Evolutionary conservation across 2,329 filamentous ascomycete genomes (phyloP).

Genomic region (Fusarium clavum): DNA sequence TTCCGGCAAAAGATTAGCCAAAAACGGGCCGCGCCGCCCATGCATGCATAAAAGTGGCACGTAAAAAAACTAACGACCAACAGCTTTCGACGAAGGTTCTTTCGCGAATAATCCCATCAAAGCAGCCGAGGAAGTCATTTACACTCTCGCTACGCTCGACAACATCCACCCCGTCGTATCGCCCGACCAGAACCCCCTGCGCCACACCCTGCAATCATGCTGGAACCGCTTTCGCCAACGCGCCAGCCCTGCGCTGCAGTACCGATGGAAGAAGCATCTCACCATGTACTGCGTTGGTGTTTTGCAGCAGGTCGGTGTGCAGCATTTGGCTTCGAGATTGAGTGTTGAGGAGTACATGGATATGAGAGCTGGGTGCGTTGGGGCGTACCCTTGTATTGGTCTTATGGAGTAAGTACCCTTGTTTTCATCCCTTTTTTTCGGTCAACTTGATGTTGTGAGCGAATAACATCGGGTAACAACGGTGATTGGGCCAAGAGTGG

Average conservation of each 20-base stretch:
- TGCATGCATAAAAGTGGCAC: slow-evolving; percentile 11
- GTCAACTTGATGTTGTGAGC: not conserved
- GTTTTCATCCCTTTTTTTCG: slow-evolving; percentile 2
- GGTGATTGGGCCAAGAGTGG: not conserved
- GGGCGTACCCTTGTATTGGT: slow-evolving; percentile 24
- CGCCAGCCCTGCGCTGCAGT: slow-evolving; percentile 19
- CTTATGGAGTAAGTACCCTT: slow-evolving; percentile 29
- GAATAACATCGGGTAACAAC: no score
- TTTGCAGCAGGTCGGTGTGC: slow-evolving; percentile 23
- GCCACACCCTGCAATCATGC: slow-evolving; percentile 26
- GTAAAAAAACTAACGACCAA: not conserved
- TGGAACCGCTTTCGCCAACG: slow-evolving; percentile 23
- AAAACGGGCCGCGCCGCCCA: slow-evolving; percentile 18
- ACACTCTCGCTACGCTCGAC: slow-evolving; percentile 25
- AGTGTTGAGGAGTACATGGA: slow-evolving; percentile 27
- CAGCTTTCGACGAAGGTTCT: slow-evolving; percentile 25
- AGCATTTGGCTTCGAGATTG: slow-evolving; percentile 2
- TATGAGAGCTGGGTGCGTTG: slow-evolving; percentile 29
- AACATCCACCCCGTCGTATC: slow-evolving; percentile 24
- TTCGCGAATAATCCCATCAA: slow-evolving; percentile 29
- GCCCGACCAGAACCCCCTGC: slow-evolving; percentile 13
- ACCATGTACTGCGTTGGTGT: slow-evolving; percentile 30
- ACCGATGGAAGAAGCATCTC: slow-evolving; percentile 29
- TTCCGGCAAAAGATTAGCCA: not conserved
- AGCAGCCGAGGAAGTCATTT: slow-evolving; percentile 29